A percentile compares a stretch with the other conserved stretches of the same genome.
phyloP scores from a whole-genome alignment of 345 rosid genomes.

The Hypericum androsaemum region DNA sequence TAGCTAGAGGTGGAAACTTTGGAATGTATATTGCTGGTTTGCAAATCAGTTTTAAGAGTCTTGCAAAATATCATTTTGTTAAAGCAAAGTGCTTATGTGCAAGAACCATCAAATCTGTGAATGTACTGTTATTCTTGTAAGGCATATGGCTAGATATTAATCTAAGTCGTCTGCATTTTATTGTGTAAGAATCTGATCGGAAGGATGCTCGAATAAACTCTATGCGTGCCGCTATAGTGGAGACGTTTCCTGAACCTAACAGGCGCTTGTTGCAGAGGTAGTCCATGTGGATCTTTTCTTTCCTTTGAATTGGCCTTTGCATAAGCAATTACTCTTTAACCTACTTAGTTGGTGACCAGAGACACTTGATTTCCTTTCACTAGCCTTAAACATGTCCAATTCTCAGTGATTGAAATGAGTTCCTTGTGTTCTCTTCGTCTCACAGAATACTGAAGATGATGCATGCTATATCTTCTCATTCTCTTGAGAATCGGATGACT shows the following conservation, averaged over 20 bases:
- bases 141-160: background rate
- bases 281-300: background rate
- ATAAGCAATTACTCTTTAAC: too few species aligned
- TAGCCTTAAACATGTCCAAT: slow-evolving; percentile 7
- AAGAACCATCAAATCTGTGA: too few species aligned
- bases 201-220: slow-evolving; percentile 78
- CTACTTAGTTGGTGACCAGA: slow-evolving; percentile 9
- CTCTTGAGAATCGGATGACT: slow-evolving; percentile 87
- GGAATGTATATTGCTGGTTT: too few species aligned
- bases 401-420: slow-evolving; percentile 14
- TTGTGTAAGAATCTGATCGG: slow-evolving; percentile 60
- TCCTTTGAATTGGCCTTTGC: too few species aligned
- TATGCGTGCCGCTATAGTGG: slow-evolving; percentile 74
- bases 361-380: slow-evolving; percentile 6
- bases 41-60: too few species aligned
- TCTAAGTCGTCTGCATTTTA: background rate
- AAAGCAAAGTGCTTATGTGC: too few species aligned
- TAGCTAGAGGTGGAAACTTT: too few species aligned
- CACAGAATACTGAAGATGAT: slow-evolving; percentile 91
- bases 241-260: slow-evolving; percentile 98
- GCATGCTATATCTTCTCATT: slow-evolving; percentile 70
- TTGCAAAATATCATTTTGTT: too few species aligned
- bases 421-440: slow-evolving; percentile 11
- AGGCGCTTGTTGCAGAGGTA: slow-evolving; percentile 87
- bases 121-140: too few species aligned